Evolutionary conservation across 768 basidiomycete genomes (phyloP), one percentile per base, ranked within the genome.

Genomic region (Amanita phalloides): DNA sequence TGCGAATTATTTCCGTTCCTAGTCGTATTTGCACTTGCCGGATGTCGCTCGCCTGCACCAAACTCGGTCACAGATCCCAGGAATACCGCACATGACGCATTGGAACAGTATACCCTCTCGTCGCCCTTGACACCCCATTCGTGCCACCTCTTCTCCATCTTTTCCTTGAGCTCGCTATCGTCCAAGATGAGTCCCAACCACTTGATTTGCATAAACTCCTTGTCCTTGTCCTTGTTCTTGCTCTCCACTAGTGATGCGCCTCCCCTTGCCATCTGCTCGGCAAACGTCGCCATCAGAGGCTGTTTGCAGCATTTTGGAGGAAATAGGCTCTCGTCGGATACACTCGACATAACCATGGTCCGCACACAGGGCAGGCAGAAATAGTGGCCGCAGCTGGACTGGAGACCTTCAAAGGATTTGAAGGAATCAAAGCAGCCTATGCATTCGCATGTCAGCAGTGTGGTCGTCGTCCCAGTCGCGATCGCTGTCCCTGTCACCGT

Each of bases 251-350:
- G 4, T 33, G 9, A 13, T 5, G 13, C 5, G 41, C 20, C 20
- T 8, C 6, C 20, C 14, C 28, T 5, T 3, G 44, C 26, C 8
- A 11, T 26, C 11, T 20, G 33, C 14, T 48, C 48, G 37, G 36
- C 28, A 14, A 49, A 23, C 48, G 11, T 11, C 17, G 30, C 48
- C 38, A 42, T 44, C 11, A 51, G 20, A n/a, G 49, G 49, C 20
- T 51, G 39, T 9, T 43, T 43, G 59, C 78, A 81, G 57, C 78
- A 82, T 28, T 73, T 70, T 6, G 77, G 66, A 0, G 80, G 79
- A 51, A 71, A 71, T 4, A 81, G 68, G 0, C 71, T 64, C 53
- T 81, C 79, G 56, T 82, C 78, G 1, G 61, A 64, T 9, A 68
- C 67, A 21, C 72, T 70, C 0, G 69, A 53, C 39, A 68, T 58